These are phyloP conservation scores for Penicillium goetzii DNA, from an alignment of 495 filamentous ascomycete genomes.

Conservation along the genomic window DNA sequence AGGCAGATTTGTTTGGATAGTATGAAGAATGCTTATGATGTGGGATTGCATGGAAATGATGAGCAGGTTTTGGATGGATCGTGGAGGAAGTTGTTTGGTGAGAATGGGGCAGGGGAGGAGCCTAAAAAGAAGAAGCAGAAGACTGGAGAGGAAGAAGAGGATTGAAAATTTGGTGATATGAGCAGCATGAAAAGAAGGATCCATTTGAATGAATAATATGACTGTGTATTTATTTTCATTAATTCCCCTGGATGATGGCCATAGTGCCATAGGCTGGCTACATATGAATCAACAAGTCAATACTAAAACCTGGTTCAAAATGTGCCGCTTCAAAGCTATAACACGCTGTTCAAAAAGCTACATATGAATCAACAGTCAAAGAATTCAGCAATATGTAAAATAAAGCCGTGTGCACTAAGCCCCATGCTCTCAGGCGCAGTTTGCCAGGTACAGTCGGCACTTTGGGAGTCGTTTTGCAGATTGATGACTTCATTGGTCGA, in stretches of 20 bases:
- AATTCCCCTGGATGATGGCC: too few relatives aligned
- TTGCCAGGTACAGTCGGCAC: conserved; percentile 17
- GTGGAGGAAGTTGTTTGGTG: conserved; percentile 60
- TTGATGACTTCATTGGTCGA: background rate
- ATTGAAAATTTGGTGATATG: background rate
- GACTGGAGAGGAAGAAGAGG: conserved; percentile 1
- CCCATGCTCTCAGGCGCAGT: conserved; percentile 18
- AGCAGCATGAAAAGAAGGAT: background rate
- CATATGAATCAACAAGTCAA: too few relatives aligned
- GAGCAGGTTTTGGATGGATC: conserved; percentile 59
- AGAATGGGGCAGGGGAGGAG: conserved; percentile 20
- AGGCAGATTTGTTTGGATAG: conserved; percentile 60
- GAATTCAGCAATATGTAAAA: conserved; percentile 30
- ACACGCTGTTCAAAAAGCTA: conserved; percentile 4
- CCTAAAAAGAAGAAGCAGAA: conserved; percentile 29
- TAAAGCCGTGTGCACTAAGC: conserved; percentile 29
- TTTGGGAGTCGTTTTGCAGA: background rate
- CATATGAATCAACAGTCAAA: conserved; percentile 37
- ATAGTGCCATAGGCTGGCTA: too few relatives aligned
- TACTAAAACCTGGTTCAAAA: too few relatives aligned
- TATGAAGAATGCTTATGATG: conserved; percentile 67
- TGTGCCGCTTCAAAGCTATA: too few relatives aligned
- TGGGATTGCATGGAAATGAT: conserved; percentile 64
- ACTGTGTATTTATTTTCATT: background rate
- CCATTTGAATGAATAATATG: background rate